phyloP scores from a whole-genome alignment of 139 green algal genomes.

The Chlorella sp. region DNA sequence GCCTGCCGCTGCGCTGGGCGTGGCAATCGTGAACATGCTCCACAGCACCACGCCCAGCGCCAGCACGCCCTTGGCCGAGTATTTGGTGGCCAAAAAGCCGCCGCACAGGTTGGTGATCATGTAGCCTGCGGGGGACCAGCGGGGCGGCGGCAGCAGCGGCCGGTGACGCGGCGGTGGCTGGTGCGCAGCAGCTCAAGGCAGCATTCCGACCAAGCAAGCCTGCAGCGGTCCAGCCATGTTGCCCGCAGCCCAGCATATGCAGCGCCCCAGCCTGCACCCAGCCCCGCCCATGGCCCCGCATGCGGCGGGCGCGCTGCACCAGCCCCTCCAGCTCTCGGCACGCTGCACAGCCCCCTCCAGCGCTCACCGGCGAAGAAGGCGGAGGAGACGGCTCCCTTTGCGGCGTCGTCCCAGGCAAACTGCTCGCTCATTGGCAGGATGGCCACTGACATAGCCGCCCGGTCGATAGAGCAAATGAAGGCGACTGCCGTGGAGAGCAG shows the following conservation, averaged over 20 bases:
- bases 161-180: too few relatives aligned
- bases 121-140: slow-evolving; percentile 57
- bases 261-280: too few relatives aligned
- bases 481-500: slow-evolving; percentile 44
- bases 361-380: slow-evolving; percentile 60
- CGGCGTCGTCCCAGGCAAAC: slow-evolving; percentile 72
- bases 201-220: too few relatives aligned
- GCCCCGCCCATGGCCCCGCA: too few relatives aligned
- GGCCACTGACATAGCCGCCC: slow-evolving; percentile 76
- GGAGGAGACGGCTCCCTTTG: slow-evolving; percentile 74
- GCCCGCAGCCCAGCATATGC: too few relatives aligned
- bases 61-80: slow-evolving; percentile 70
- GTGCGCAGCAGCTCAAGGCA: too few relatives aligned
- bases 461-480: slow-evolving; percentile 77
- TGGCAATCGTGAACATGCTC: slow-evolving; percentile 79
- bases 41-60: slow-evolving; percentile 74
- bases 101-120: slow-evolving; percentile 74
- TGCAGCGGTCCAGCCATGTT: too few relatives aligned
- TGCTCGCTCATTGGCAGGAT: slow-evolving; percentile 78
- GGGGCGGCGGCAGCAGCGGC: too few relatives aligned
- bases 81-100: slow-evolving; percentile 54
- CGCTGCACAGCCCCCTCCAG: too few relatives aligned
- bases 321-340: background rate
- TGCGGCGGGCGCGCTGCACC: background rate
- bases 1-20: slow-evolving; percentile 61